Evolutionary conservation across 23 red algal species (phyloP), one percentile per base, ranked within the genome.

Genomic region (Gracilaria vermiculophylla): DNA sequence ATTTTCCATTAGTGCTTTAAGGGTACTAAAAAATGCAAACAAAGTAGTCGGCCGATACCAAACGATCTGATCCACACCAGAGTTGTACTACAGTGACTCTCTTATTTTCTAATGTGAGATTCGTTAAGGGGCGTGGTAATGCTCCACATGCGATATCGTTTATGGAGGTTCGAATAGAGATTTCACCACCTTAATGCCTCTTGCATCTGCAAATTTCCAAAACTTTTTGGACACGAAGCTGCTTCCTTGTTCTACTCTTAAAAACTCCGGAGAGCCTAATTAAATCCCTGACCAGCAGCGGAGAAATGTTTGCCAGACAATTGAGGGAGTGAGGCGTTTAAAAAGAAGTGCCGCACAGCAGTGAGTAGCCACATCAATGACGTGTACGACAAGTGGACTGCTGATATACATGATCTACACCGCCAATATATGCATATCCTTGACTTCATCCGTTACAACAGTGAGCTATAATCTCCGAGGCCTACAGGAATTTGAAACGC

Each of bases 141-240:
- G n/a, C n/a, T n/a, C n/a, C n/a, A n/a, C n/a, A n/a, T n/a, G n/a
- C n/a, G n/a, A n/a, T n/a, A n/a, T n/a, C n/a, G n/a, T n/a, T n/a
- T n/a, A n/a, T n/a, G n/a, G n/a, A n/a, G n/a, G 31, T 34, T 85
- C 62, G 34, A 85, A 32, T 28, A 61, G 81, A 19, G 81, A 39
- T 45, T 85, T 5, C 39, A 85, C 23, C 7, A 85, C 37, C 31
- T 39, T 5, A 16, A 72, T 72, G 6, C 81, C 60, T 28, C 70
- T 61, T n/a, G 61, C 37, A 24, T 25, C 81, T n/a, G 62, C 60
- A 19, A 24, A 35, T 24, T 28, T 61, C 43, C 19, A 20, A 50
- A 85, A 85, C 21, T 65, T 40, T 50, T 85, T 69, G 19, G 37
- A 58, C n/a, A 85, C 64, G n/a, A 70, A 54, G 43, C 70, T 85